Evolutionary conservation across 768 basidiomycete genomes (phyloP).

Genomic region (Chalciporus chontae): DNA sequence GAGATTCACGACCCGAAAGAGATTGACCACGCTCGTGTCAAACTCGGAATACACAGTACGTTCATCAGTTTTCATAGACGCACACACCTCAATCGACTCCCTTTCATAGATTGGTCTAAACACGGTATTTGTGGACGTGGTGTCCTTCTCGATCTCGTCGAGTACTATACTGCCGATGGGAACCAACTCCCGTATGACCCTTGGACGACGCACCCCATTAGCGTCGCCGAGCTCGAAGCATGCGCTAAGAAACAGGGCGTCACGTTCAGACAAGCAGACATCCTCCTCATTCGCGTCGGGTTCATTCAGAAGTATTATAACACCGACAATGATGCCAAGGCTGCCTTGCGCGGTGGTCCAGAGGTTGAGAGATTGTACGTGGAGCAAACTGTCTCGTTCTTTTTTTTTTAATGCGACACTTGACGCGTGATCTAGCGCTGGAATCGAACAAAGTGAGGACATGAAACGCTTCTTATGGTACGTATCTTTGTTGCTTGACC

Average conservation of each 20-base stretch:
- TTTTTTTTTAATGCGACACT: neutral
- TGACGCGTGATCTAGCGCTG: conserved; percentile 44
- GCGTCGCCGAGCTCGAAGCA: conserved; percentile 52
- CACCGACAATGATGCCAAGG: conserved; percentile 41
- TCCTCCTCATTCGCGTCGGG: conserved; percentile 57
- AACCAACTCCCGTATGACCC: conserved; percentile 57
- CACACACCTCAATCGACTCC: neutral
- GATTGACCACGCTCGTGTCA: conserved; percentile 44
- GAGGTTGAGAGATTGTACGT: conserved; percentile 50
- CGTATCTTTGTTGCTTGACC: conserved; percentile 8
- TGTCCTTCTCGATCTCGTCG: conserved; percentile 61
- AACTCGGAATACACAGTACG: conserved; percentile 68
- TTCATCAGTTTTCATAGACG: conserved; percentile 3
- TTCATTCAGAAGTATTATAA: conserved; percentile 56
- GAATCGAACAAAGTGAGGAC: conserved; percentile 63
- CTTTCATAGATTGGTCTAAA: conserved; percentile 56
- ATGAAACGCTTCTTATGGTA: conserved; percentile 76
- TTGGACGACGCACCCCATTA: conserved; percentile 53
- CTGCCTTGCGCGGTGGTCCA: conserved; percentile 35
- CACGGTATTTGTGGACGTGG: conserved; percentile 71
- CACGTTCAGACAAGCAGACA: conserved; percentile 55
- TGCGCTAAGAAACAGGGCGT: conserved; percentile 59
- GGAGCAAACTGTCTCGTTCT: conserved; percentile 2
- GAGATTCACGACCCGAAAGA: conserved; percentile 46
- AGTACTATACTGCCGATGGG: conserved; percentile 41